Base-by-base conservation (phyloP, 257 asterid genomes). In the Anisodus tanguticus region DNA sequence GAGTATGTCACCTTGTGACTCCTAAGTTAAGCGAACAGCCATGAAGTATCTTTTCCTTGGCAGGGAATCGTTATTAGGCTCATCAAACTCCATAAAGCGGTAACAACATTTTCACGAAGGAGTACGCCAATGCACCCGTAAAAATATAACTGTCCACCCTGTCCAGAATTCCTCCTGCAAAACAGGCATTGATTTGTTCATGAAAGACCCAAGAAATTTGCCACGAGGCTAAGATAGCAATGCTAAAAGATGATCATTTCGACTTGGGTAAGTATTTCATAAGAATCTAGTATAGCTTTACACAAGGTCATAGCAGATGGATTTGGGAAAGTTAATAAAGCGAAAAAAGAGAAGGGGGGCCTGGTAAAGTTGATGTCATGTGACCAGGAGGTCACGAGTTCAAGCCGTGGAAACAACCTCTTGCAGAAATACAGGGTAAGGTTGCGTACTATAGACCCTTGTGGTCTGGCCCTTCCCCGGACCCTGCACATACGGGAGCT, bases 81-180 rank as follows among this genome's bases (percentile, higher is more conserved):
- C 22, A 79, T 92, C 91, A 94, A 82, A 95, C 94, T 49, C 99
- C 98, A 83, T 89, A 91, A 85, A 93, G 94, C 58, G 96, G 95
- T 19, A 94, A 90, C 84, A 90, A 85, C 78, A 91, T 89, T 90
- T 93, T 95, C 77, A 97, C 97, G 79, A 97, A 97, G 41, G 99
- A 93, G 91, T 95, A 91, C 72, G 97, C 93, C 86, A 95, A 86
- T 69, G 98, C 98, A 51, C 98, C 99, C 0, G 98, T 94, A 83
- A 95, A 97, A 57, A 94, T 90, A 89, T 95, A 97, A 94, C 99
- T 97, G 90, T 97, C 99, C 41, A 88, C 92, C 83, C 99, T 90
- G 85, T 95, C 99, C 57, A 97, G 93, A 87, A 97, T 86, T 83
- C 99, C 99, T 85, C 98, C 98, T 97, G 93, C 88, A 82, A 59